Conservation (phyloP, 2,329 filamentous ascomycete species). For the Juglanconis oblonga region DNA sequence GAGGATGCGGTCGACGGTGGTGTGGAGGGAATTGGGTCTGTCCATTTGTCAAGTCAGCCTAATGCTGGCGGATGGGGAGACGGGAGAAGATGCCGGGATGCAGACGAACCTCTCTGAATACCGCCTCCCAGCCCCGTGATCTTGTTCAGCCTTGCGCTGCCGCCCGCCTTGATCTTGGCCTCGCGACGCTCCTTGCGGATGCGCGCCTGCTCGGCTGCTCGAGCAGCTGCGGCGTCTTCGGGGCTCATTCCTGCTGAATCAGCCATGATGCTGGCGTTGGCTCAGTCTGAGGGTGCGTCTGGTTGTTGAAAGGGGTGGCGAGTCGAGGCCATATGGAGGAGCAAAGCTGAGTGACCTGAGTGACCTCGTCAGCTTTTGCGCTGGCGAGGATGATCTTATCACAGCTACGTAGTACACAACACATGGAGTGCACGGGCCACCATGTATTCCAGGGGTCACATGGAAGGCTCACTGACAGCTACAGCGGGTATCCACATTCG, state of each 20-base stretch:
- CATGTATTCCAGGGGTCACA: too few species aligned
- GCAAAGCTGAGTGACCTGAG: too few species aligned
- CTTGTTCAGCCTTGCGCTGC: slow-evolving; percentile 66
- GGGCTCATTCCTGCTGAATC: slow-evolving; percentile 33
- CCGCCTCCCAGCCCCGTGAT: slow-evolving; percentile 70
- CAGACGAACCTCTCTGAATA: slow-evolving; percentile 40
- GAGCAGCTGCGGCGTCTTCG: slow-evolving; percentile 46
- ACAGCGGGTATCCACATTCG: too few species aligned
- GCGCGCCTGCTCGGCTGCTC: slow-evolving; percentile 64
- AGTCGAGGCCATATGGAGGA: too few species aligned
- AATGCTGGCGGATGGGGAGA: not conserved
- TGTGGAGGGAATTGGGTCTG: slow-evolving; percentile 20
- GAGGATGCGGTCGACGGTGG: slow-evolving; percentile 27
- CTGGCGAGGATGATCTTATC: too few species aligned
- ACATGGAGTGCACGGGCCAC: too few species aligned
- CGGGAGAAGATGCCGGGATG: not conserved
- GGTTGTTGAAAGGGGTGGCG: too few species aligned
- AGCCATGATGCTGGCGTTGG: slow-evolving; percentile 32
- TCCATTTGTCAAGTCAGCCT: not conserved
- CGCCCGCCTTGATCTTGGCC: slow-evolving; percentile 73
- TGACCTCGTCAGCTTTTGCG: too few species aligned
- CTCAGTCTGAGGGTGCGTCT: too few species aligned
- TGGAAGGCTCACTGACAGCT: too few species aligned
- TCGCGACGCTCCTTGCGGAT: slow-evolving; percentile 76
- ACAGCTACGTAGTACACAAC: too few species aligned